phyloP scores from a whole-genome alignment of 306 rosid genomes.

The Vigna reflexopilosa region DNA sequence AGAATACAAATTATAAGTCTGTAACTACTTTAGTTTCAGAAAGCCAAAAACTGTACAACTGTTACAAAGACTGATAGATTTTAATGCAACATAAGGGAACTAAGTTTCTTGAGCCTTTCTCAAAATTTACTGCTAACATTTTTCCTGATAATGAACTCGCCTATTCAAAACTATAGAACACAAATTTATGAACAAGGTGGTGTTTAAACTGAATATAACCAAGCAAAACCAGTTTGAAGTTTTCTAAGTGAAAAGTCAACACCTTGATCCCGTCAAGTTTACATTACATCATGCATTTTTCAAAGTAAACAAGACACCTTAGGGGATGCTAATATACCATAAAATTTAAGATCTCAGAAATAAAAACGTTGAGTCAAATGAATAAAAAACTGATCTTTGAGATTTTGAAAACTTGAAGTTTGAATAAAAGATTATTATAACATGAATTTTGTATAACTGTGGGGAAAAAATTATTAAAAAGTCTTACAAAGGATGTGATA shows the following conservation, averaged over 20 bases:
- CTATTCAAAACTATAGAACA: background rate
- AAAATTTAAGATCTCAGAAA: too few relatives aligned
- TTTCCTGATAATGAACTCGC: background rate
- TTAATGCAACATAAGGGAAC: background rate
- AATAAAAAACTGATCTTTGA: too few relatives aligned
- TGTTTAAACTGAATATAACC: background rate
- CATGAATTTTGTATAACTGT: too few relatives aligned
- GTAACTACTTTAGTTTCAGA: background rate
- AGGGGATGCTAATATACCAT: too few relatives aligned
- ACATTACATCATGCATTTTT: background rate
- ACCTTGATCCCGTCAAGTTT: conserved; percentile 4
- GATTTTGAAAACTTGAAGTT: too few relatives aligned
- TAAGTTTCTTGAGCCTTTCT: background rate
- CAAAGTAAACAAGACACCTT: too few relatives aligned
- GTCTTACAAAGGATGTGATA: too few relatives aligned
- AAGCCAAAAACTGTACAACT: background rate
- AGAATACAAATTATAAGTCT: conserved; percentile 28
- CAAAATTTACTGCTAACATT: background rate
- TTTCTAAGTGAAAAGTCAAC: background rate
- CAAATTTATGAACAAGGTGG: background rate
- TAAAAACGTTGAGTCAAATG: too few relatives aligned
- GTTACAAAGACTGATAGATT: conserved; percentile 30
- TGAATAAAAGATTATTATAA: too few relatives aligned
- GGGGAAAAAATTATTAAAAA: too few relatives aligned
- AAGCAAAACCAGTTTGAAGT: background rate